Percentiles rank a stretch among this genome's conserved stretches.
phyloP scores from a whole-genome alignment of 2,329 filamentous ascomycete species.

The Colletotrichum plurivorum region DNA sequence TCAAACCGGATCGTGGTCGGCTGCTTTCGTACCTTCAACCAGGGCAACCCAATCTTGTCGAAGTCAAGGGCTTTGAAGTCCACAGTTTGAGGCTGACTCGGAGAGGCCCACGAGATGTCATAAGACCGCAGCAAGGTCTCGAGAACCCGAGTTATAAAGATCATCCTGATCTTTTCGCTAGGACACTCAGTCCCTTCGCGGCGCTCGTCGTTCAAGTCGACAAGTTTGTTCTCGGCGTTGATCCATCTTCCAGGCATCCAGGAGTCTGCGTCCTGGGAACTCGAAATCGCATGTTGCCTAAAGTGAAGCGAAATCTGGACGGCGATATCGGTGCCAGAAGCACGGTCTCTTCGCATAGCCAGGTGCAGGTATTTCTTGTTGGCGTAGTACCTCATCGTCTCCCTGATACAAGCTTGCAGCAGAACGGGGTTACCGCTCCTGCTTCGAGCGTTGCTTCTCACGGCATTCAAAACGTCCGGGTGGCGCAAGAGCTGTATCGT shows the following conservation, averaged over 20 bases:
- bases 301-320: not conserved
- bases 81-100: slow-evolving; percentile 6
- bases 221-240: slow-evolving; percentile 34
- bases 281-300: slow-evolving; percentile 1
- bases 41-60: slow-evolving; percentile 38
- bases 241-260: slow-evolving; percentile 43
- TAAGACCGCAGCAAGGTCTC: slow-evolving; percentile 40
- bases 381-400: slow-evolving; percentile 41
- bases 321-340: not conserved
- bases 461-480: slow-evolving; percentile 38
- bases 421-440: slow-evolving; percentile 26
- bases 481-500: slow-evolving; percentile 37
- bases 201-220: slow-evolving; percentile 21
- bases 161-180: slow-evolving; percentile 37
- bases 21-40: slow-evolving; percentile 32
- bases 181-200: slow-evolving; percentile 20
- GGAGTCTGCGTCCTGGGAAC: slow-evolving; percentile 29
- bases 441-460: slow-evolving; percentile 39
- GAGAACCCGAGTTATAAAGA: slow-evolving; percentile 31
- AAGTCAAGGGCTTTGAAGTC: slow-evolving; percentile 38
- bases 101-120: slow-evolving; percentile 39
- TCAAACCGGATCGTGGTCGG: not conserved
- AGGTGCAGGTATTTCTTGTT: slow-evolving; percentile 21
- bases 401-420: slow-evolving; percentile 42
- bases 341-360: not conserved